Conservation (phyloP, 495 filamentous ascomycete genomes). For the Talaromyces nanjingensis region DNA sequence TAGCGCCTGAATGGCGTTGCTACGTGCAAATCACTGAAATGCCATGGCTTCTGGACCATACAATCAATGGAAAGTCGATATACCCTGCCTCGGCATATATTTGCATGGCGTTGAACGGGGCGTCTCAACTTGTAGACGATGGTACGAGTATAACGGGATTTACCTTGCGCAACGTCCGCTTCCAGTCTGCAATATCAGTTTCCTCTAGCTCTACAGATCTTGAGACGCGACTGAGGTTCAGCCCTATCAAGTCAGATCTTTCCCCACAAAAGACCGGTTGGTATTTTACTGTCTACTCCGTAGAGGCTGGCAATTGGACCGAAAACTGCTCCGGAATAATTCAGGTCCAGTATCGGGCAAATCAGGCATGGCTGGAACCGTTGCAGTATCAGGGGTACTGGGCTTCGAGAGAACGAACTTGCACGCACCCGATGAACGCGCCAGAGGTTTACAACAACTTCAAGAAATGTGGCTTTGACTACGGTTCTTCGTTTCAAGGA, state of each 20-base stretch:
- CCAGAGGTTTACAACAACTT: neutral
- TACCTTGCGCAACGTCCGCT: neutral
- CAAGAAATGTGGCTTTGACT: neutral
- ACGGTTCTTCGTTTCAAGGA: neutral
- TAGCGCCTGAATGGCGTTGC: neutral
- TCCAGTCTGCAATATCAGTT: neutral
- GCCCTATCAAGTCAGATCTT: neutral
- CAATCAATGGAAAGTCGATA: neutral
- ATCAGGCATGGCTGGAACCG: neutral
- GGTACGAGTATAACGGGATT: neutral
- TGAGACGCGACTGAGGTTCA: neutral
- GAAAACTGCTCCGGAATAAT: neutral
- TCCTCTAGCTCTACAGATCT: neutral
- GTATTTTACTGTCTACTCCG: neutral
- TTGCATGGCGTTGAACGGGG: neutral
- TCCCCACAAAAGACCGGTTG: neutral
- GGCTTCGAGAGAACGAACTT: neutral
- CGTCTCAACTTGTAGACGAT: neutral
- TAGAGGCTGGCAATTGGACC: neutral
- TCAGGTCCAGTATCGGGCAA: neutral
- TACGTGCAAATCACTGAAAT: neutral
- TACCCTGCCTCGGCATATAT: neutral
- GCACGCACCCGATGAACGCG: neutral
- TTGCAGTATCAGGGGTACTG: neutral
- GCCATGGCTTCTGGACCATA: neutral